These are phyloP conservation scores for Claviceps citrina DNA, from an alignment of 2,329 filamentous ascomycete genomes.

Conservation along the genomic window DNA sequence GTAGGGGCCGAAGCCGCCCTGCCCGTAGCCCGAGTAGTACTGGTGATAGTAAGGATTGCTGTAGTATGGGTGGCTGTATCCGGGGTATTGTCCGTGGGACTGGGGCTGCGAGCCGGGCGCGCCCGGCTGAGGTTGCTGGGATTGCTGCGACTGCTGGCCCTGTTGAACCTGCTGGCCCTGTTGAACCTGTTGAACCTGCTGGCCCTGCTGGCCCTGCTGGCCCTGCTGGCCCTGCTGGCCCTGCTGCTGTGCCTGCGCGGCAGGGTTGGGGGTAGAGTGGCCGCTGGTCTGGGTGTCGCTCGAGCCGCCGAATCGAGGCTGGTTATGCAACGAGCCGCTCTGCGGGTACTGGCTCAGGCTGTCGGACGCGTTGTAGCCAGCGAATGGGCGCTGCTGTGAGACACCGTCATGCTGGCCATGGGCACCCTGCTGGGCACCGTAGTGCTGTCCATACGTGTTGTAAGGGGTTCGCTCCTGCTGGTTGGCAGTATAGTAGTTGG, in stretches of 20 bases:
- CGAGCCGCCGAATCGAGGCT: constrained; percentile 42
- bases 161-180: no score
- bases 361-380: constrained; percentile 55
- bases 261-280: constrained; percentile 78
- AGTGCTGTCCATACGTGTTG: constrained; percentile 59
- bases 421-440: constrained; percentile 37
- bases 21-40: constrained; percentile 41
- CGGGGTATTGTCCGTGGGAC: constrained; percentile 34
- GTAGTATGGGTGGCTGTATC: constrained; percentile 44
- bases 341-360: constrained; percentile 58
- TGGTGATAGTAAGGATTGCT: constrained; percentile 47
- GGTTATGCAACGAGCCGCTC: constrained; percentile 42
- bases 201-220: constrained; percentile 25
- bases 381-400: constrained; percentile 58
- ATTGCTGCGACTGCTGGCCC: constrained; percentile 10
- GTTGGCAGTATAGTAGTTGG: constrained; percentile 71
- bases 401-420: constrained; percentile 61
- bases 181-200: constrained; percentile 25
- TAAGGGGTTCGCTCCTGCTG: constrained; percentile 58
- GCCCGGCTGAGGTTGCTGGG: constrained; percentile 22
- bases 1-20: constrained; percentile 38
- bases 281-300: constrained; percentile 71
- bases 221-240: constrained; percentile 25
- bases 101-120: constrained; percentile 30
- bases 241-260: constrained; percentile 36